Evolutionary conservation across 441 rosid species (phyloP), one percentile per base, ranked within the genome.

Genomic region (Pelargonium fulgidum): DNA sequence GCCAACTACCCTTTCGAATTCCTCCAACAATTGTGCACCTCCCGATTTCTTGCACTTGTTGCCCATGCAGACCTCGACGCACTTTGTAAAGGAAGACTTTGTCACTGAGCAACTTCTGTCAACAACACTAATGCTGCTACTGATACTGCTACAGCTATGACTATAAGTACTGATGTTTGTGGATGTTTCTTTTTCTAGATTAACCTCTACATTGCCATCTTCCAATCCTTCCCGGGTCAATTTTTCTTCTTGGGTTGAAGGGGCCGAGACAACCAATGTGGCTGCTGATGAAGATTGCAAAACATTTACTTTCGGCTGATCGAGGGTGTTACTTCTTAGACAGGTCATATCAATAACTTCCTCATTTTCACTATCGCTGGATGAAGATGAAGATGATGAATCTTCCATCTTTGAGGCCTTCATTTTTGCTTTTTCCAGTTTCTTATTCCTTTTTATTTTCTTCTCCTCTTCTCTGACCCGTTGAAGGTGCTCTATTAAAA

Each of bases 41-140:
- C 96, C 98, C 7, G 85, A 75, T 67, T 80, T 91, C 83, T 77
- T 82, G 82, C 93, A 91, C 76, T 91, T 91, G 1, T 80, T 81
- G 20, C 95, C 97, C 97, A 86, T 87, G 72, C 95, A 89, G 19
- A 91, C 87, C 75, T 91, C 95, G 4, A 91, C 70, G 70, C 81
- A 78, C 68, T 75, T 81, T 22, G 61, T 56, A 14, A 19, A 56
- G 41, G 61, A 10, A 5, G 47, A 42, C 14, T 42, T 50, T 8
- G 41, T 64, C 65, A 19, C 36, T 3, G 13, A 24, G 36, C 17
- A 58, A 14, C 65, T 44, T 29, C 66, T 41, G 10, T 11, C 44
- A 29, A 14, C 62, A 39, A 50, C 3, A 9, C 58, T 24, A 22
- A 45, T 26, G 8, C 56, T 26, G 8, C 56, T n/a, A 26, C 47